phyloP scores from a whole-genome alignment of 345 rosid species.

The Salix purpurea region DNA sequence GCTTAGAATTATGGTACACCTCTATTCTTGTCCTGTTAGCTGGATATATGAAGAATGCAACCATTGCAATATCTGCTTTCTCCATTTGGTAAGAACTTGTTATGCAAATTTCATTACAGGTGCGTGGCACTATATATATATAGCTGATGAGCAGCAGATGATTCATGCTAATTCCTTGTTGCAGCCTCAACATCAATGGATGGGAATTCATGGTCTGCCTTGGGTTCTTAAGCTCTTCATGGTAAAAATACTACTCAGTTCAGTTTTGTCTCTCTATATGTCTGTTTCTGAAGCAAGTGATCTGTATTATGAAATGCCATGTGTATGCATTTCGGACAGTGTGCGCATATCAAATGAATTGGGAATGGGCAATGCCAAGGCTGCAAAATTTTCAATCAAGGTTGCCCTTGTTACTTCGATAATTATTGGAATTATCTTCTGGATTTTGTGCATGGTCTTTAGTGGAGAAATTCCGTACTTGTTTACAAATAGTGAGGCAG shows the following conservation, averaged over 20 bases:
- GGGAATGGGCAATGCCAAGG: slow-evolving; percentile 39
- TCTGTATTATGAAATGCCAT: too few species aligned
- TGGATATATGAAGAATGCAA: slow-evolving; percentile 65
- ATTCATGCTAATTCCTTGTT: neutral
- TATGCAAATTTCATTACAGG: slow-evolving; percentile 37
- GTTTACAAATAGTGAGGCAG: slow-evolving; percentile 29
- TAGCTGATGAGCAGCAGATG: too few species aligned
- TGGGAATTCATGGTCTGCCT: slow-evolving; percentile 39
- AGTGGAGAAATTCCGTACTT: slow-evolving; percentile 23
- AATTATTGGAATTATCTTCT: slow-evolving; percentile 27
- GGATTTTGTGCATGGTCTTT: slow-evolving; percentile 29
- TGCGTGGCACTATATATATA: slow-evolving; percentile 35
- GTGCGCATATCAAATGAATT: slow-evolving; percentile 50
- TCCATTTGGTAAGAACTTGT: slow-evolving; percentile 63
- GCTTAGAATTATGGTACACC: slow-evolving; percentile 81
- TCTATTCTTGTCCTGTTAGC: slow-evolving; percentile 63
- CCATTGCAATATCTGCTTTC: slow-evolving; percentile 64
- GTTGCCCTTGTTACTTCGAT: slow-evolving; percentile 20
- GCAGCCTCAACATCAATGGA: slow-evolving; percentile 36
- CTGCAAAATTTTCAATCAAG: slow-evolving; percentile 35
- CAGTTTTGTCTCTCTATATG: too few species aligned
- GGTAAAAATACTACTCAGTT: slow-evolving; percentile 7
- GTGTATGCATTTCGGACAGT: slow-evolving; percentile 14
- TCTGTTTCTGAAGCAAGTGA: too few species aligned
- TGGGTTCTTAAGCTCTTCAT: slow-evolving; percentile 29